Evolutionary conservation across 345 rosid species (phyloP).

Genomic region (Citrus mangshanensis): DNA sequence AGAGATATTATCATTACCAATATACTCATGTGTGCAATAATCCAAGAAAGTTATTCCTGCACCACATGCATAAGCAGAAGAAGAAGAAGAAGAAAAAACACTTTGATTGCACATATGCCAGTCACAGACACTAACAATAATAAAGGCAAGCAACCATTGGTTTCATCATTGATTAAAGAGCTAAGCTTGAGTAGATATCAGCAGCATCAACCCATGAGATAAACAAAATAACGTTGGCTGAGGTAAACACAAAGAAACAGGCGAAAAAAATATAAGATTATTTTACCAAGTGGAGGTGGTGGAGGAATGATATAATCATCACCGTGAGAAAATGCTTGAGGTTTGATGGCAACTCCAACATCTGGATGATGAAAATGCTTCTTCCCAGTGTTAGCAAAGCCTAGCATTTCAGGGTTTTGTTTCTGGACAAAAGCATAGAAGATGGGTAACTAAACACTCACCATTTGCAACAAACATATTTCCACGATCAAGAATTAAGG

Average conservation of each 20-base stretch:
- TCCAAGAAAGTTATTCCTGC: not conserved
- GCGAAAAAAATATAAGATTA: not conserved
- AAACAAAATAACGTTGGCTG: not conserved
- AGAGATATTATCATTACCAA: not conserved
- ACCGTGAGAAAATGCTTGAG: constrained; percentile 7
- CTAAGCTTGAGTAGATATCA: not conserved
- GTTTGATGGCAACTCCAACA: constrained; percentile 14
- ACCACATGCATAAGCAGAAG: not conserved
- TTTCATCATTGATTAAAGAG: not conserved
- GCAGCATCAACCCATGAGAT: not conserved
- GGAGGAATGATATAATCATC: constrained; percentile 41
- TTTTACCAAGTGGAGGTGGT: constrained; percentile 64
- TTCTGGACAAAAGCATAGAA: constrained; percentile 28
- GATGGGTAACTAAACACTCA: not conserved
- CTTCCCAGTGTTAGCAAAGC: constrained; percentile 12
- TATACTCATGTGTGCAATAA: not conserved
- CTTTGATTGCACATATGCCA: not conserved
- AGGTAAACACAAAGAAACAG: not conserved
- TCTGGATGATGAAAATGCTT: constrained; percentile 11
- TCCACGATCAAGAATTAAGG: not conserved
- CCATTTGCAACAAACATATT: not conserved
- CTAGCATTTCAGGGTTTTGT: constrained; percentile 8
- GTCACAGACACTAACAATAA: not conserved
- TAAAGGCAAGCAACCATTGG: not conserved
- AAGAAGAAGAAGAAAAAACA: not conserved